Conservation (phyloP, 73 alveolate species). For the Tetrahymena thermophila region DNA sequence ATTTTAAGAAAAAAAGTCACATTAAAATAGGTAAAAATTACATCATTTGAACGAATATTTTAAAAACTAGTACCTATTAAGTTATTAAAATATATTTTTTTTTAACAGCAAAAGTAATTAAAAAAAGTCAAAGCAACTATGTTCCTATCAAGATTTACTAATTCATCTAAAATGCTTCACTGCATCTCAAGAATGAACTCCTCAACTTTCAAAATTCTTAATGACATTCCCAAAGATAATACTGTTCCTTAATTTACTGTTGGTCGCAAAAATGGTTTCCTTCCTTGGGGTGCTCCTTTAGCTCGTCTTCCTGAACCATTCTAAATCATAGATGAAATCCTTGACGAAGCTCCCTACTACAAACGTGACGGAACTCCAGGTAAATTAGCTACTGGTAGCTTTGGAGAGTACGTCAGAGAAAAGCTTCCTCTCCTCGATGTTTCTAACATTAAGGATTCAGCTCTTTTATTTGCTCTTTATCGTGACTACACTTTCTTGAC, state of each 20-base stretch:
- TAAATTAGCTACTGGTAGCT: neutral
- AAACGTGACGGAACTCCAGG: slow-evolving; percentile 14
- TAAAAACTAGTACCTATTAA: neutral
- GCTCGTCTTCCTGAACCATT: slow-evolving; percentile 20
- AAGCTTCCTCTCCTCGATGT: slow-evolving; percentile 13
- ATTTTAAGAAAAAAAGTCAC: too few relatives aligned
- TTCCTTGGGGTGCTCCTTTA: slow-evolving; percentile 1
- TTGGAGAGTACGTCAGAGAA: slow-evolving; percentile 3
- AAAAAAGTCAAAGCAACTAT: neutral
- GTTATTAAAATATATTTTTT: neutral
- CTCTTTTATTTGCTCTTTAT: slow-evolving; percentile 3
- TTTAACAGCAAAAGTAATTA: neutral
- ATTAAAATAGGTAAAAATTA: too few relatives aligned
- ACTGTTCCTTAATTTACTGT: slow-evolving; percentile 1
- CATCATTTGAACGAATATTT: too few relatives aligned
- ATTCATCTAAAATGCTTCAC: neutral
- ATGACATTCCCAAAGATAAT: neutral
- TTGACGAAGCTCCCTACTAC: neutral
- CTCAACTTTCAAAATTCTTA: slow-evolving; percentile 2
- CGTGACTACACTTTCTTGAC: slow-evolving; percentile 14
- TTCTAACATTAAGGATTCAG: neutral
- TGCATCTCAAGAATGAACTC: neutral
- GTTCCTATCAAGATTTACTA: slow-evolving; percentile 1
- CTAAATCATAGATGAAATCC: neutral
- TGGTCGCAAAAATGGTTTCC: slow-evolving; percentile 21